Percentiles rank a stretch among this genome's conserved stretches.
These are phyloP conservation scores for Populus nigra DNA, from an alignment of 345 rosid genomes.

Conservation along the genomic window DNA sequence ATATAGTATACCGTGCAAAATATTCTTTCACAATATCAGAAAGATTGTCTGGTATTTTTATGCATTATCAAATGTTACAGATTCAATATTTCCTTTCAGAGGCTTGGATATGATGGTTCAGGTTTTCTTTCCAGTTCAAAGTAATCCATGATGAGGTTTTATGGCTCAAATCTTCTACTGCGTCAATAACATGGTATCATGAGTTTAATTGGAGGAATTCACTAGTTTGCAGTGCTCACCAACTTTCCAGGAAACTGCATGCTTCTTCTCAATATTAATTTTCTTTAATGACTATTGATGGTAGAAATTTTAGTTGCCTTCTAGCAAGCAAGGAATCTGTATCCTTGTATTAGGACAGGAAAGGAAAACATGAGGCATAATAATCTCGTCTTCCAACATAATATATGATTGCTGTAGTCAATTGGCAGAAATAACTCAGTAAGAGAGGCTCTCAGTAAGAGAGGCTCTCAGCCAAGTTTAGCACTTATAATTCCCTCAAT, in stretches of 20 bases:
- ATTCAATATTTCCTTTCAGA: too few relatives aligned
- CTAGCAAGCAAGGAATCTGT: background rate
- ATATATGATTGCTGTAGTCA: background rate
- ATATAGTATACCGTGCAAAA: background rate
- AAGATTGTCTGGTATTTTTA: background rate
- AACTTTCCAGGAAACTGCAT: background rate
- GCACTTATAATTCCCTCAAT: constrained; percentile 40
- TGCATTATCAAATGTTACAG: background rate
- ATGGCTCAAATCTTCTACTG: background rate
- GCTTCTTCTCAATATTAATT: background rate
- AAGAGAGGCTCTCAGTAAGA: background rate
- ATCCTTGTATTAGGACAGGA: background rate
- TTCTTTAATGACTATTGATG: background rate
- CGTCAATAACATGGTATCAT: background rate
- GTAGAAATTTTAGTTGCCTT: background rate
- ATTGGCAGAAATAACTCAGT: background rate
- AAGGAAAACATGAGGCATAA: background rate
- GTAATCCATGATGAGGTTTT: background rate
- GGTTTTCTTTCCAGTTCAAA: background rate
- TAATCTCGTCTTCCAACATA: background rate
- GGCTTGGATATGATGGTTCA: background rate
- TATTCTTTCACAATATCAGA: too few relatives aligned
- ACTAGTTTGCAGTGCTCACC: background rate
- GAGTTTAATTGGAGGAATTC: background rate
- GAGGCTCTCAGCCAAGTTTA: constrained; percentile 28